phyloP scores from a whole-genome alignment of 1,139 yeast species.

The Taiozyma sp. region DNA sequence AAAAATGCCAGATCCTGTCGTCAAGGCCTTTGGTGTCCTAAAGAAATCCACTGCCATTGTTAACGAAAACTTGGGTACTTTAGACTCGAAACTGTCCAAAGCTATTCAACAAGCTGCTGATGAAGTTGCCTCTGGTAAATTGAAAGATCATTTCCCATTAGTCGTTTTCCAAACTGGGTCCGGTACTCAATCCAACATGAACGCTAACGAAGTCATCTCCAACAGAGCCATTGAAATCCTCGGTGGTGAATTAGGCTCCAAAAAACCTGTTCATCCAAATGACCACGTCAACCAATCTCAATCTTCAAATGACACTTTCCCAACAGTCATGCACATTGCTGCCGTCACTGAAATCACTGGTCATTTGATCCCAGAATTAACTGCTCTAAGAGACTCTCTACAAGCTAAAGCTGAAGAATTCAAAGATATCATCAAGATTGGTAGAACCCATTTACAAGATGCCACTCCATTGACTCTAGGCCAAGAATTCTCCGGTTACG shows the following conservation, averaged over 20 bases:
- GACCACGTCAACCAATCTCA: slow-evolving; percentile 99
- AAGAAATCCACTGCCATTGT: slow-evolving; percentile 95
- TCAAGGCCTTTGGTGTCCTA: slow-evolving; percentile 87
- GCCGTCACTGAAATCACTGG: slow-evolving; percentile 85
- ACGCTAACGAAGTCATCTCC: slow-evolving; percentile 96
- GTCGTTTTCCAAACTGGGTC: slow-evolving; percentile 99
- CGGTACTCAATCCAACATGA: slow-evolving; percentile 98
- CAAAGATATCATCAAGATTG: slow-evolving; percentile 86
- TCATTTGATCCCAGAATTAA: slow-evolving; percentile 74
- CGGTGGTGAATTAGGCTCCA: slow-evolving; percentile 90
- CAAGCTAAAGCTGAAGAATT: slow-evolving; percentile 79
- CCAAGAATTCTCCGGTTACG: slow-evolving; percentile 97
- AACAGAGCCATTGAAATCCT: slow-evolving; percentile 95
- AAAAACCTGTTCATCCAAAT: slow-evolving; percentile 94
- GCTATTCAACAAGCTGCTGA: slow-evolving; percentile 94
- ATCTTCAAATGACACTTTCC: slow-evolving; percentile 97
- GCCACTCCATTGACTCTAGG: slow-evolving; percentile 98
- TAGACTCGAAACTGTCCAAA: slow-evolving; percentile 76
- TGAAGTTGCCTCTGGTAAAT: slow-evolving; percentile 89
- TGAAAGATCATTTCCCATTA: slow-evolving; percentile 92
- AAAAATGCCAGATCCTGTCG: slow-evolving; percentile 85
- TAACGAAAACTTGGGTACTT: slow-evolving; percentile 72
- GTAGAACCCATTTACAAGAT: slow-evolving; percentile 98
- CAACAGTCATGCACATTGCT: slow-evolving; percentile 99
- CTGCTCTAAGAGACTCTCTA: slow-evolving; percentile 71